Conservation (phyloP, 2,329 filamentous ascomycete genomes). For the Diaporthe vaccinii region DNA sequence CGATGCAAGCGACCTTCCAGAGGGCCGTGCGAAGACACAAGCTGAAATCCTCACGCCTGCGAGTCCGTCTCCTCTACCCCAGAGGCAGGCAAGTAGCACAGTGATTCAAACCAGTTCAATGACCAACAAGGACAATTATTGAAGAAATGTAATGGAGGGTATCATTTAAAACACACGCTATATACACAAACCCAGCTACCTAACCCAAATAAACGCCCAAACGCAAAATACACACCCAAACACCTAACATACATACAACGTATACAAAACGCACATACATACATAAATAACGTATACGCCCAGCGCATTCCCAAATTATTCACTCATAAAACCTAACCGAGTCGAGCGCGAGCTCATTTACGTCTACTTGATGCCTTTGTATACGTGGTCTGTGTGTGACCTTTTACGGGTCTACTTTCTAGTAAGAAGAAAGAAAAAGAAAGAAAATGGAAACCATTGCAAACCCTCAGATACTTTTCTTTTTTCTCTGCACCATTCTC, state of each 20-base stretch:
- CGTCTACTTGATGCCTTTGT: conserved; percentile 39
- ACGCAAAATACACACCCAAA: conserved; percentile 29
- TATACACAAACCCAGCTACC: neutral
- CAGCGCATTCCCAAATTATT: conserved; percentile 45
- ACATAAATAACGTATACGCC: conserved; percentile 34
- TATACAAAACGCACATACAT: conserved; percentile 40
- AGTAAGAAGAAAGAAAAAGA: conserved; percentile 10
- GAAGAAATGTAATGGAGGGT: neutral
- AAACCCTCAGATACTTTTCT: conserved; percentile 33
- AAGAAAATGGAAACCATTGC: conserved; percentile 5
- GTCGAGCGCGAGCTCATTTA: conserved; percentile 38
- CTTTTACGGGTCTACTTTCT: conserved; percentile 43
- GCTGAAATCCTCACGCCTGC: neutral
- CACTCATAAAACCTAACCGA: conserved; percentile 48
- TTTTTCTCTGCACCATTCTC: neutral
- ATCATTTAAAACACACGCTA: conserved; percentile 24
- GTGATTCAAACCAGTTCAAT: neutral
- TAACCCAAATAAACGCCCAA: conserved; percentile 1
- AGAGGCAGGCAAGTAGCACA: neutral
- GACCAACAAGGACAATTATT: neutral
- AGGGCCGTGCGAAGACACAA: neutral
- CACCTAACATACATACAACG: conserved; percentile 40
- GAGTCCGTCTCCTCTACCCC: neutral
- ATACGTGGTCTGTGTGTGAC: conserved; percentile 41
- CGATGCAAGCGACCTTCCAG: neutral